Base-by-base conservation (phyloP, 2,329 filamentous ascomycete species). In the Raffaelea albimanens region DNA sequence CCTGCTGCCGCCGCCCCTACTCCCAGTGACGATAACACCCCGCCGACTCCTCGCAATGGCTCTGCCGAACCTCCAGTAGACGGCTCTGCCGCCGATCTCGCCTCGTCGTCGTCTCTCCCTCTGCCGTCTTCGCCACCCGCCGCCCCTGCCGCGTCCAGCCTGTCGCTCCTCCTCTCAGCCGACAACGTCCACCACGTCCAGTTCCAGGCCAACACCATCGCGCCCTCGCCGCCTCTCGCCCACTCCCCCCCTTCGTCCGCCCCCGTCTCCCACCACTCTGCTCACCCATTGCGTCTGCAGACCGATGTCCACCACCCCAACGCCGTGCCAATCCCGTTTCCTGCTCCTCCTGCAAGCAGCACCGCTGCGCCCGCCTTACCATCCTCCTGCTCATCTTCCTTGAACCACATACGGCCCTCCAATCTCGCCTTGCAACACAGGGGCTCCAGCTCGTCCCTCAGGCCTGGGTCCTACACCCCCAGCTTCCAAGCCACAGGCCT, bases 381-480 rank as follows among this genome's bases (percentile, higher is more conserved):
- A 3, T 13, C 29, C 9, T 25, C 21, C 13, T 20, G 44, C 3
- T 33, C 46, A 3, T 43, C 49, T 14, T 34, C 40, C 36, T 55
- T 52, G 40, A 53, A 48, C 53, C 53, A 52, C 41, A 55, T 55
- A 22, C 58, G 60, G 5, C 59, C 59, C 19, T 53, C 53, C 14
- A 46, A 52, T 7, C 46, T 56, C 21, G 54, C 52, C 36, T 56
- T 70, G 25, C 63, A 66, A 31, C 66, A 63, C 53, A 67, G 69
- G 51, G 56, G 63, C 10, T 72, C 71, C 0, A 59, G 63, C 4
- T 66, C 72, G 19, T 73, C 65, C 29, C 59, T 78, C n/a, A 66
- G 64, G 42, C 72, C 73, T 5, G 59, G 81, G 18, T 75, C 75
- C 20, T 69, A 78, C 55, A 82, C 78, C 0, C 78, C 78, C 3